Percentiles rank a stretch among this genome's conserved stretches.
Conservation (phyloP, 768 basidiomycete species). For the Suillus paluster region DNA sequence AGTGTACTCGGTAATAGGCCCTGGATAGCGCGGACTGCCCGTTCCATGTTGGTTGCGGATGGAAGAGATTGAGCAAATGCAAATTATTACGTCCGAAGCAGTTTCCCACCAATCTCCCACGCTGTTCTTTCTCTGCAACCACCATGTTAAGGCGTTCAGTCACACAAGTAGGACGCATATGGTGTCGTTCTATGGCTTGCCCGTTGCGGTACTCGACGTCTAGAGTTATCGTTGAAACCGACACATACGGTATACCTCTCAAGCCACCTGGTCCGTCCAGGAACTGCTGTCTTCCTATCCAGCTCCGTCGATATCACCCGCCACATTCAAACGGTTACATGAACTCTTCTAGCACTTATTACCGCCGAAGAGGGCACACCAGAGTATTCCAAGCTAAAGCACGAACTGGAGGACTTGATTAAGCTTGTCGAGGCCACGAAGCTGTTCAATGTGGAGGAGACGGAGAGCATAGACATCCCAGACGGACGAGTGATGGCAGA, state of each 20-base stretch:
- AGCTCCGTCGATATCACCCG: slow-evolving; percentile 59
- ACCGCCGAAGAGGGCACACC: slow-evolving; percentile 59
- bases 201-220: slow-evolving; percentile 9
- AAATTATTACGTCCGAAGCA: not conserved
- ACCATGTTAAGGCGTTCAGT: slow-evolving; percentile 6
- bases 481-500: slow-evolving; percentile 49
- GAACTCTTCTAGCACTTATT: slow-evolving; percentile 73
- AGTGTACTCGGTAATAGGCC: slow-evolving; percentile 60
- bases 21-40: slow-evolving; percentile 43
- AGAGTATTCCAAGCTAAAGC: slow-evolving; percentile 54
- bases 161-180: slow-evolving; percentile 6
- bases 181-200: not conserved
- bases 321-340: slow-evolving; percentile 67
- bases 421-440: slow-evolving; percentile 83
- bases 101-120: slow-evolving; percentile 13
- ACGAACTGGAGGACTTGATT: slow-evolving; percentile 71
- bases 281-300: slow-evolving; percentile 79
- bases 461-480: slow-evolving; percentile 33
- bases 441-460: slow-evolving; percentile 49
- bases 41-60: slow-evolving; percentile 14
- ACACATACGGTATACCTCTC: slow-evolving; percentile 66
- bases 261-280: slow-evolving; percentile 83
- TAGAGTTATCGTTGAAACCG: slow-evolving; percentile 38
- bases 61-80: slow-evolving; percentile 1
- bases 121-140: not conserved